Percentiles rank a stretch among this genome's conserved stretches.
phyloP scores from a whole-genome alignment of 805 yeast genomes.

The Torulaspora indica region DNA sequence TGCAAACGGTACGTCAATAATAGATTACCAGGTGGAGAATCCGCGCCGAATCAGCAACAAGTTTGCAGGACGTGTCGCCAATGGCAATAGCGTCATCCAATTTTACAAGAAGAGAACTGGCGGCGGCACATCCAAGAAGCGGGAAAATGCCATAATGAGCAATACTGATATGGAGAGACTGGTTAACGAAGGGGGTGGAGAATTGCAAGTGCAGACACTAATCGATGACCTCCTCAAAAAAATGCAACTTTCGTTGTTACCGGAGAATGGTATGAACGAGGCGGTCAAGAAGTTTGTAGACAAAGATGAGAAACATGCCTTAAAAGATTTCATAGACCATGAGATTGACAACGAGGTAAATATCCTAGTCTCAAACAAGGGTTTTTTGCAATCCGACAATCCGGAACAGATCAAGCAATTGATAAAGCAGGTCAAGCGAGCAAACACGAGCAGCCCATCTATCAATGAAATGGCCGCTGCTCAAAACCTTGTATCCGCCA shows the following conservation, averaged over 20 bases:
- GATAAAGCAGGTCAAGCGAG: constrained; percentile 41
- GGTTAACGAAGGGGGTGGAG: constrained; percentile 33
- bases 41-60: constrained; percentile 83
- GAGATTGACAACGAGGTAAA: constrained; percentile 53
- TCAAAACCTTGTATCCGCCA: background rate
- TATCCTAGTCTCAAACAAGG: constrained; percentile 42
- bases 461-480: constrained; percentile 7
- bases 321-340: constrained; percentile 55
- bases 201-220: constrained; percentile 54
- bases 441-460: constrained; percentile 19
- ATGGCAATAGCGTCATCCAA: constrained; percentile 77
- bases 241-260: constrained; percentile 62
- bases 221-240: constrained; percentile 59
- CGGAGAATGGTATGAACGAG: constrained; percentile 66
- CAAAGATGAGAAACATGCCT: constrained; percentile 73
- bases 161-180: constrained; percentile 18
- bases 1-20: constrained; percentile 14
- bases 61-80: constrained; percentile 88
- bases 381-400: constrained; percentile 38
- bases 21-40: constrained; percentile 85
- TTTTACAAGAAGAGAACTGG: constrained; percentile 48
- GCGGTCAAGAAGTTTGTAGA: constrained; percentile 71
- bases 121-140: constrained; percentile 14
- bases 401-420: constrained; percentile 42
- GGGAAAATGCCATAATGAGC: constrained; percentile 12